phyloP scores from a whole-genome alignment of 306 rosid species.

The Prinsepia uniflora region DNA sequence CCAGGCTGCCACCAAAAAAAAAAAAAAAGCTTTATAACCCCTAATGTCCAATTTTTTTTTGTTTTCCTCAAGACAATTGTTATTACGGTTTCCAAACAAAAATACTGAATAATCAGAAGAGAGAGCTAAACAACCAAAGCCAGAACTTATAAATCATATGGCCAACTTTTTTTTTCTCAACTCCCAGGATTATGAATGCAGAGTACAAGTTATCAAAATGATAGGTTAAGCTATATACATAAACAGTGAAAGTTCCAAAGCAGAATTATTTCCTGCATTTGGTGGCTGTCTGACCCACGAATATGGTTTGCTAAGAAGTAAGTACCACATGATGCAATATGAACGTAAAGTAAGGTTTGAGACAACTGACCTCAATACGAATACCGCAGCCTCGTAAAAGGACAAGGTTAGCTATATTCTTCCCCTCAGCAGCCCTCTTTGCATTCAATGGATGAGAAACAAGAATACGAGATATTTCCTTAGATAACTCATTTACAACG shows the following conservation, averaged over 20 bases:
- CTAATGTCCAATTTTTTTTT: neutral
- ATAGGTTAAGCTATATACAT: no score
- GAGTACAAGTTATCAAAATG: no score
- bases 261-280: neutral
- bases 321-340: neutral
- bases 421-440: slow-evolving; percentile 78
- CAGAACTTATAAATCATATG: neutral
- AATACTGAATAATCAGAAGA: neutral
- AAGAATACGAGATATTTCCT: slow-evolving; percentile 80
- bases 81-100: neutral
- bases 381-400: slow-evolving; percentile 94
- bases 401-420: slow-evolving; percentile 82
- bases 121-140: neutral
- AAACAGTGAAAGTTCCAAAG: neutral
- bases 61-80: neutral
- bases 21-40: neutral
- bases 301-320: neutral
- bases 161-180: no score
- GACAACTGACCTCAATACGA: slow-evolving; percentile 76
- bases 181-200: neutral
- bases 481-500: slow-evolving; percentile 81
- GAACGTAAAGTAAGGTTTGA: neutral
- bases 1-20: no score
- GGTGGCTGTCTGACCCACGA: slow-evolving; percentile 4
- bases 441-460: slow-evolving; percentile 82